phyloP scores from a whole-genome alignment of 2,329 filamentous ascomycete species.

The Didymella arachidicola region DNA sequence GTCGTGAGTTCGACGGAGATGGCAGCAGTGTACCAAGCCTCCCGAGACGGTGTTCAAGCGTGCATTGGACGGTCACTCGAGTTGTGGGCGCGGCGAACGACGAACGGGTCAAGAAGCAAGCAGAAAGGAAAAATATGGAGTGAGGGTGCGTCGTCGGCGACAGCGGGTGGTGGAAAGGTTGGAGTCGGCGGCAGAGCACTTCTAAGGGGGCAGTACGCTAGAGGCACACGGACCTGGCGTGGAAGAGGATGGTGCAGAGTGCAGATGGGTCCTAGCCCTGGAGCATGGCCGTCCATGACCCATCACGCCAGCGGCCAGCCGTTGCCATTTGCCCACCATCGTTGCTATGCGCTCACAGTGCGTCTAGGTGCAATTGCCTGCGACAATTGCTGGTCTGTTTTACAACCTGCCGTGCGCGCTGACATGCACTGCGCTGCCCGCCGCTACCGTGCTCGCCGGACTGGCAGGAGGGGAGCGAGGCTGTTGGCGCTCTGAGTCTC shows the following conservation, averaged over 20 bases:
- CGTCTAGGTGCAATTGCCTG: constrained; percentile 6
- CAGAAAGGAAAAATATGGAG: constrained; percentile 48
- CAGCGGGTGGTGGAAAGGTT: constrained; percentile 36
- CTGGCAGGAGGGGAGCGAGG: constrained; percentile 16
- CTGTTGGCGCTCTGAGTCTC: neutral
- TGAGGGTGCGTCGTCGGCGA: constrained; percentile 35
- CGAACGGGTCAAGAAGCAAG: constrained; percentile 39
- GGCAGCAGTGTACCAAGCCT: constrained; percentile 52
- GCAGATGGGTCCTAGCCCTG: constrained; percentile 7
- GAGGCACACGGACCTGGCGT: constrained; percentile 1
- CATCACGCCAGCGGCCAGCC: constrained; percentile 31
- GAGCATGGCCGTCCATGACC: constrained; percentile 18
- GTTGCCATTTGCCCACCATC: constrained; percentile 6
- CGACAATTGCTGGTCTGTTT: constrained; percentile 1
- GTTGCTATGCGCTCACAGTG: constrained; percentile 9
- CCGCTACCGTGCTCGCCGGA: constrained; percentile 5
- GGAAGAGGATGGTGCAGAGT: neutral
- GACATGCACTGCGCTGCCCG: constrained; percentile 4
- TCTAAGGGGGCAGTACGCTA: constrained; percentile 24
- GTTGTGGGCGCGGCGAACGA: constrained; percentile 36
- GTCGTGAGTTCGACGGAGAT: constrained; percentile 50
- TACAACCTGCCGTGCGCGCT: constrained; percentile 3
- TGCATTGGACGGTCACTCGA: constrained; percentile 47
- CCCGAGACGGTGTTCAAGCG: constrained; percentile 49
- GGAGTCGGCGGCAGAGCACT: constrained; percentile 20